Percentiles rank a stretch among this genome's conserved stretches.
phyloP scores from a whole-genome alignment of 164 flowering plant genomes.

The Litsea cubeba region DNA sequence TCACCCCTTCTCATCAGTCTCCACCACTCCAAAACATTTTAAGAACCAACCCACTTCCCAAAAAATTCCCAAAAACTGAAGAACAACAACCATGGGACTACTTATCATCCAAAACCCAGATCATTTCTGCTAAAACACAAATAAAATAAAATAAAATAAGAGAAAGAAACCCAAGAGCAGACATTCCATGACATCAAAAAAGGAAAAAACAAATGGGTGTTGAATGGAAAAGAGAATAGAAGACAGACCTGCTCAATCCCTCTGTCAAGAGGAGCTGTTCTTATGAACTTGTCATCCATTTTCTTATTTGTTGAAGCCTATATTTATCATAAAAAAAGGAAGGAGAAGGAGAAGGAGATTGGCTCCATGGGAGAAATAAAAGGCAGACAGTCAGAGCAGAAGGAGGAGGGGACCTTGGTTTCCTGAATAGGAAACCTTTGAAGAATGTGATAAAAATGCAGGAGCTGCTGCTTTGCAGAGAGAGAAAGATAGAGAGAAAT shows the following conservation, averaged over 20 bases:
- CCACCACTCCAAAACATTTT: background rate
- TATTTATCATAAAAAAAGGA: slow-evolving; percentile 1
- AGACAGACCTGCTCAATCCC: slow-evolving; percentile 41
- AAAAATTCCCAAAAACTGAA: background rate
- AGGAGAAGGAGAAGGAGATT: background rate
- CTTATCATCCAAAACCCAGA: background rate
- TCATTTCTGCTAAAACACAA: background rate
- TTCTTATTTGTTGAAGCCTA: background rate
- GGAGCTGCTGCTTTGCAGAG: slow-evolving; percentile 16
- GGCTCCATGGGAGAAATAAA: slow-evolving; percentile 15
- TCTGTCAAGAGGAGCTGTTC: slow-evolving; percentile 27
- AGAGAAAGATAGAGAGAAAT: slow-evolving; percentile 6
- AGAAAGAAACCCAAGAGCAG: background rate
- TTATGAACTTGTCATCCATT: slow-evolving; percentile 34
- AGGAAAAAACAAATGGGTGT: background rate
- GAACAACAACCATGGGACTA: background rate
- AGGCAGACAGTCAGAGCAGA: slow-evolving; percentile 9
- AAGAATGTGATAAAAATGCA: slow-evolving; percentile 21
- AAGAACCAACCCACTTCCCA: background rate
- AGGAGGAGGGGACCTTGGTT: slow-evolving; percentile 13
- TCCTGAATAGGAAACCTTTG: slow-evolving; percentile 13
- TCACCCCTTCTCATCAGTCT: background rate
- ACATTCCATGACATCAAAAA: background rate
- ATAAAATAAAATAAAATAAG: background rate
- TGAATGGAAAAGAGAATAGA: background rate